phyloP scores from a whole-genome alignment of 73 alveolate species.

The Paraurostyla sp. region DNA sequence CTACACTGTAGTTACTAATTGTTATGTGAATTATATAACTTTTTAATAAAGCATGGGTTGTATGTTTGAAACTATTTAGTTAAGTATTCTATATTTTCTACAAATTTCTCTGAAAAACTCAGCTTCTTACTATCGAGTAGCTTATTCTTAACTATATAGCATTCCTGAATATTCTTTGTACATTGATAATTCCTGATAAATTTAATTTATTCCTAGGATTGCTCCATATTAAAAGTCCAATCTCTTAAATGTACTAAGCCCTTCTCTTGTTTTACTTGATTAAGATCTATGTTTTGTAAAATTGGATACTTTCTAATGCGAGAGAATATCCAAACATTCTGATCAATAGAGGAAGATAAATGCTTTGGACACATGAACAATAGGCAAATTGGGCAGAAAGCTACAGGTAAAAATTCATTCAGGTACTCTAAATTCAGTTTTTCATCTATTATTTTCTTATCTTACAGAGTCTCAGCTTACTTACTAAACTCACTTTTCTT shows the following conservation, averaged over 20 bases:
- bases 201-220: background rate
- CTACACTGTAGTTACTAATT: background rate
- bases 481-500: too few species aligned
- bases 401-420: background rate
- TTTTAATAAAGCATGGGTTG: constrained; percentile 21
- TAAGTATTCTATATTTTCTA: background rate
- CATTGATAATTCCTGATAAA: background rate
- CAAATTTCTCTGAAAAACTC: background rate
- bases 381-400: constrained; percentile 47
- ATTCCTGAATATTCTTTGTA: background rate
- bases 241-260: background rate
- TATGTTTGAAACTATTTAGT: background rate
- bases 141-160: background rate
- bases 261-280: background rate
- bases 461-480: background rate
- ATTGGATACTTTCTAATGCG: background rate
- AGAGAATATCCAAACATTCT: background rate
- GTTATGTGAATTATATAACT: background rate
- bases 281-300: background rate
- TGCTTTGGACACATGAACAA: constrained; percentile 27
- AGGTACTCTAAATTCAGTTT: background rate
- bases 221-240: constrained; percentile 6
- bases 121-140: background rate
- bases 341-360: background rate
- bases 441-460: background rate